These are phyloP conservation scores for Exserohilum turcica DNA, from an alignment of 2,329 filamentous ascomycete genomes.

Conservation along the genomic window DNA sequence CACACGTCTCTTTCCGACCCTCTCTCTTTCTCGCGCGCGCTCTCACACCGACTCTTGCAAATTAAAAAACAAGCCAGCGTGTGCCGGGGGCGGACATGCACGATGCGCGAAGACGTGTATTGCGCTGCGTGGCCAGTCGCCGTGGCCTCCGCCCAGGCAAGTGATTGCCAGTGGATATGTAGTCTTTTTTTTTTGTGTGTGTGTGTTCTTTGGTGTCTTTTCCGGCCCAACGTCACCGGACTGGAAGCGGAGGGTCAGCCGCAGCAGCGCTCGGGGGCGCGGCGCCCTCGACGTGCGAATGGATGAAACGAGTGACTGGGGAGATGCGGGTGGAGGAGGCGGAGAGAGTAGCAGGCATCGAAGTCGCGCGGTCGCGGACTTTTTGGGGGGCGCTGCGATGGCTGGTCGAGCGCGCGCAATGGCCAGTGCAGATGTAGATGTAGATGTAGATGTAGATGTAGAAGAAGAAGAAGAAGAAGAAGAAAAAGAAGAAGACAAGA, in stretches of 20 bases:
- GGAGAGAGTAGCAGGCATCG: slow-evolving; percentile 11
- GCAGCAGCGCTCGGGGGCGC: slow-evolving; percentile 23
- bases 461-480: not conserved
- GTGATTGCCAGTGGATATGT: no score
- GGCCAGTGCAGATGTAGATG: not conserved
- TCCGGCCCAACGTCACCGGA: slow-evolving; percentile 23
- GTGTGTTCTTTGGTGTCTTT: slow-evolving; percentile 15
- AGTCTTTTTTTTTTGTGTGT: no score
- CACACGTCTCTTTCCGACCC: slow-evolving; percentile 18
- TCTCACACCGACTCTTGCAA: slow-evolving; percentile 26
- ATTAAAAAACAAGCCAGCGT: slow-evolving; percentile 5
- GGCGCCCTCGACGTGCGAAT: slow-evolving; percentile 14
- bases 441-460: not conserved
- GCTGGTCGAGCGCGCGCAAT: slow-evolving; percentile 5
- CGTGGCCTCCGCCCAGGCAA: not conserved
- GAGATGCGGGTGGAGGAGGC: slow-evolving; percentile 7
- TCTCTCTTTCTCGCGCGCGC: no score
- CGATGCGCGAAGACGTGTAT: slow-evolving; percentile 19
- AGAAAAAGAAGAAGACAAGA: not conserved
- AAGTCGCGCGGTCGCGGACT: slow-evolving; percentile 7
- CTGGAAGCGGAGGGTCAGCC: slow-evolving; percentile 20
- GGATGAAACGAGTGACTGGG: slow-evolving; percentile 13
- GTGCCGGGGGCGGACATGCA: slow-evolving; percentile 17
- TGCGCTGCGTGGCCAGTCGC: slow-evolving; percentile 20
- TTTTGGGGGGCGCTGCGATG: not conserved